Evolutionary conservation across 352 stramenopile species (phyloP).

Genomic region (Globisporangium nodosum): DNA sequence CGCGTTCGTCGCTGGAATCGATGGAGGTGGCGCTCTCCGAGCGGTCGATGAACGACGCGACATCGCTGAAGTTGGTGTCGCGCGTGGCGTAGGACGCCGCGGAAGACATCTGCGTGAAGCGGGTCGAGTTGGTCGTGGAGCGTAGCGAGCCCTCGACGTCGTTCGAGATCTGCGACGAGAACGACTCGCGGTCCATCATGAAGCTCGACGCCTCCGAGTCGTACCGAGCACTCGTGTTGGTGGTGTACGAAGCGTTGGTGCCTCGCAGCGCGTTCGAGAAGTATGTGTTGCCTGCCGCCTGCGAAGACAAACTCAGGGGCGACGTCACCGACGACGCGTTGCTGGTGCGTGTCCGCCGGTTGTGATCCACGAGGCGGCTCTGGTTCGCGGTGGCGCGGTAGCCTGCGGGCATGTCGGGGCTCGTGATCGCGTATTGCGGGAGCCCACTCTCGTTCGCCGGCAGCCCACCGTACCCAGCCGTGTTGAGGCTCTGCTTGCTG

Average conservation of each 20-base stretch:
- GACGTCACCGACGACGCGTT: slow-evolving; percentile 3
- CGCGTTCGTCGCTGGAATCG: not conserved
- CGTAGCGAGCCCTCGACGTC: slow-evolving; percentile 1
- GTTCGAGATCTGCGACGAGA: slow-evolving; percentile 9
- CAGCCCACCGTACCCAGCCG: slow-evolving; percentile 6
- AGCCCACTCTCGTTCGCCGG: slow-evolving; percentile 5
- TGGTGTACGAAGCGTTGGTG: slow-evolving; percentile 3
- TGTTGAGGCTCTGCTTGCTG: slow-evolving; percentile 12
- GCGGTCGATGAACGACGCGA: slow-evolving; percentile 7
- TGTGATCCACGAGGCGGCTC: slow-evolving; percentile 11
- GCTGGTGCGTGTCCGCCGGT: slow-evolving; percentile 5
- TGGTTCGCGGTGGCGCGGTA: slow-evolving; percentile 11
- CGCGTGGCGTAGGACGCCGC: not conserved
- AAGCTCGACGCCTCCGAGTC: slow-evolving; percentile 8
- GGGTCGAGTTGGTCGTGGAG: slow-evolving; percentile 7
- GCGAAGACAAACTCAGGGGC: not conserved
- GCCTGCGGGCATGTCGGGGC: slow-evolving; percentile 13
- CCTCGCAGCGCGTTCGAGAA: slow-evolving; percentile 4
- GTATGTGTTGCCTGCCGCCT: not conserved
- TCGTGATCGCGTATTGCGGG: slow-evolving; percentile 17
- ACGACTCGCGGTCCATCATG: slow-evolving; percentile 2
- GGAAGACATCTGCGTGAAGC: slow-evolving; percentile 8
- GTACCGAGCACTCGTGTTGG: slow-evolving; percentile 1
- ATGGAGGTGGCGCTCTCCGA: not conserved
- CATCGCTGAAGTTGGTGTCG: not conserved